A percentile compares a stretch with the other conserved stretches of the same genome.
These are phyloP conservation scores for Baeospora myosura DNA, from an alignment of 1,284 basidiomycete species.

Conservation along the genomic window DNA sequence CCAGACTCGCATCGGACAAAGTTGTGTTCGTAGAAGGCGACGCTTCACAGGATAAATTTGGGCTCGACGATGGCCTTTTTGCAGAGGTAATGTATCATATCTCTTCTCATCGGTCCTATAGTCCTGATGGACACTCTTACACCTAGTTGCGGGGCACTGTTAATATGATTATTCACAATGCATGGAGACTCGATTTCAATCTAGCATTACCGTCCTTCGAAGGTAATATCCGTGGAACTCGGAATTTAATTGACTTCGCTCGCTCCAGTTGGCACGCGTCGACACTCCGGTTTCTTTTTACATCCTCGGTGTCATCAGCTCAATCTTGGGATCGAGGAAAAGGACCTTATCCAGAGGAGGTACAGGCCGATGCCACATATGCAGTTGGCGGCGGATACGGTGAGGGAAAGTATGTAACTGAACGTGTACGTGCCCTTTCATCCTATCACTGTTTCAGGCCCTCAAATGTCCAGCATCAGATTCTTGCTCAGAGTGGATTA, in stretches of 20 bases:
- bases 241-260: slow-evolving; percentile 31
- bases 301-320: slow-evolving; percentile 21
- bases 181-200: slow-evolving; percentile 38
- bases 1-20: not conserved
- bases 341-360: slow-evolving; percentile 25
- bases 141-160: slow-evolving; percentile 16
- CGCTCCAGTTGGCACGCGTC: slow-evolving; percentile 7
- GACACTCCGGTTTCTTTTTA: slow-evolving; percentile 22
- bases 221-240: slow-evolving; percentile 24
- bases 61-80: not conserved
- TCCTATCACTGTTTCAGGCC: slow-evolving; percentile 3
- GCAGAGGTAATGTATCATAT: not conserved
- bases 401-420: slow-evolving; percentile 23
- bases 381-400: slow-evolving; percentile 26
- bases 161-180: slow-evolving; percentile 29
- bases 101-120: too few relatives aligned
- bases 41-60: not conserved
- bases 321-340: slow-evolving; percentile 17
- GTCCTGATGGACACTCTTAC: too few relatives aligned
- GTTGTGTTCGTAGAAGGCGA: not conserved
- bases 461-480: not conserved
- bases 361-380: slow-evolving; percentile 16
- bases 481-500: not conserved
- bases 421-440: slow-evolving; percentile 3
- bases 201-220: slow-evolving; percentile 28